Evolutionary conservation across 2,329 filamentous ascomycete genomes (phyloP).

Genomic region (Aureobasidium sp.): DNA sequence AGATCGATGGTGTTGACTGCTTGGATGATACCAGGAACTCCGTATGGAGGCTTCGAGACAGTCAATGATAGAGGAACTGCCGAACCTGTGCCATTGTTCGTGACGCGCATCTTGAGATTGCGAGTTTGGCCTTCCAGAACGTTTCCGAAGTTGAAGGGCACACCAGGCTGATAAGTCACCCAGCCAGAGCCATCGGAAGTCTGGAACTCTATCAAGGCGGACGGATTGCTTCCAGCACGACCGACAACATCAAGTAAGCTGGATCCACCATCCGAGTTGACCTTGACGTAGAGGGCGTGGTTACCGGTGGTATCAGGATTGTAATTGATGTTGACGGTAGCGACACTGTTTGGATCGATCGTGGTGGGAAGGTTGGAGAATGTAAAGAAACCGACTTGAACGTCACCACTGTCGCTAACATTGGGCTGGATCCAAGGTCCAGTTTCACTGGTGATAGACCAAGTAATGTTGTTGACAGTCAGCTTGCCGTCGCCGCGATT

Average conservation of each 20-base stretch:
- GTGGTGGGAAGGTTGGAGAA: slow-evolving; percentile 42
- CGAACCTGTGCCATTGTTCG: slow-evolving; percentile 44
- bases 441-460: slow-evolving; percentile 37
- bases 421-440: slow-evolving; percentile 41
- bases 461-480: slow-evolving; percentile 39
- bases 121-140: slow-evolving; percentile 47
- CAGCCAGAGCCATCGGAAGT: slow-evolving; percentile 45
- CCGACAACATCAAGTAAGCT: slow-evolving; percentile 44
- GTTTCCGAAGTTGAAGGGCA: slow-evolving; percentile 49
- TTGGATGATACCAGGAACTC: slow-evolving; percentile 47
- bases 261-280: slow-evolving; percentile 47
- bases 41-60: slow-evolving; percentile 56
- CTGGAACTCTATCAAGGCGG: slow-evolving; percentile 50
- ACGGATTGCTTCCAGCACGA: slow-evolving; percentile 44
- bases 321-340: slow-evolving; percentile 43
- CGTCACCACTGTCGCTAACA: slow-evolving; percentile 26
- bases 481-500: slow-evolving; percentile 46
- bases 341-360: slow-evolving; percentile 36
- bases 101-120: slow-evolving; percentile 46
- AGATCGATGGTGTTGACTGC: slow-evolving; percentile 52
- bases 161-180: slow-evolving; percentile 40
- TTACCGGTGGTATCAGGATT: slow-evolving; percentile 42
- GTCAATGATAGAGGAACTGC: slow-evolving; percentile 49
- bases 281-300: slow-evolving; percentile 43
- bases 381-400: slow-evolving; percentile 43